These are phyloP conservation scores for Wickerhamomyces queroliae DNA, from an alignment of 805 yeast genomes.

Conservation along the genomic window DNA sequence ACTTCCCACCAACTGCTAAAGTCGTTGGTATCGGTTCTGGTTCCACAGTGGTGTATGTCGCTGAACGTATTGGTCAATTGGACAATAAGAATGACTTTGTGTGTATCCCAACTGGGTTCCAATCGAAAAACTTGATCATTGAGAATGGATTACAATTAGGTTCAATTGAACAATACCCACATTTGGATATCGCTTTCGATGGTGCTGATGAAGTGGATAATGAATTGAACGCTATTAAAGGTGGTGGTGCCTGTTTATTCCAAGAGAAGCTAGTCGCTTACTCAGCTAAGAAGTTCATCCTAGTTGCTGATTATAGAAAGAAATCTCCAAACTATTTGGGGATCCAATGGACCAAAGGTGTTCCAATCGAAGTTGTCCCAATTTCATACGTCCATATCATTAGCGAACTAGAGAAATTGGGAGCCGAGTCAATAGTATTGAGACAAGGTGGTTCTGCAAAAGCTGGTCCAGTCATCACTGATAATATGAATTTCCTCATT, in stretches of 20 bases:
- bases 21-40: slow-evolving; percentile 96
- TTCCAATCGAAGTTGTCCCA: slow-evolving; percentile 95
- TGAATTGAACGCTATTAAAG: slow-evolving; percentile 81
- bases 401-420: slow-evolving; percentile 53
- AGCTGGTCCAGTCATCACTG: slow-evolving; percentile 97
- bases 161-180: slow-evolving; percentile 75
- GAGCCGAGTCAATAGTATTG: slow-evolving; percentile 57
- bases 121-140: slow-evolving; percentile 78
- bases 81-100: slow-evolving; percentile 48
- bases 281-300: slow-evolving; percentile 66
- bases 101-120: slow-evolving; percentile 97
- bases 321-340: slow-evolving; percentile 67
- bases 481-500: slow-evolving; percentile 86
- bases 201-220: slow-evolving; percentile 97
- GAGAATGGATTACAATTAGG: slow-evolving; percentile 77
- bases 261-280: slow-evolving; percentile 94
- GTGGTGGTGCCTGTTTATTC: slow-evolving; percentile 97
- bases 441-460: slow-evolving; percentile 88
- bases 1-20: slow-evolving; percentile 60
- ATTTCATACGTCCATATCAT: slow-evolving; percentile 75
- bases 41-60: slow-evolving; percentile 94
- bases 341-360: slow-evolving; percentile 78
- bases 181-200: slow-evolving; percentile 89
- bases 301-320: slow-evolving; percentile 92
- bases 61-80: slow-evolving; percentile 81